Evolutionary conservation across 139 green algal genomes (phyloP).

Genomic region (Chlorella sorokiniana): DNA sequence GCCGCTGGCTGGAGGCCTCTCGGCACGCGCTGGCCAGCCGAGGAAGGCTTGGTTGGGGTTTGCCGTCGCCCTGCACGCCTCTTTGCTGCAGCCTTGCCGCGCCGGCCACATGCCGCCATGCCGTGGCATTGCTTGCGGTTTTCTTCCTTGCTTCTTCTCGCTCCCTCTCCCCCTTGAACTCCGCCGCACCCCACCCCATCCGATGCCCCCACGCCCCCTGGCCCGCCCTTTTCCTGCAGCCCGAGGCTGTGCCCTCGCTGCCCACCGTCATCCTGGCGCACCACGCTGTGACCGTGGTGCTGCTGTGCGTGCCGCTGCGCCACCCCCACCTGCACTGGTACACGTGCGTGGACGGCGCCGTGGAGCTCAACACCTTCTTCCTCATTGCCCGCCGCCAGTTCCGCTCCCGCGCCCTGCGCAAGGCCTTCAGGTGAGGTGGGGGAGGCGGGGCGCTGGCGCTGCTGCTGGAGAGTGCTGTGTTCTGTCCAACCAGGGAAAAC

Average conservation of each 20-base stretch:
- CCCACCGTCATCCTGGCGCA: slow-evolving; percentile 51
- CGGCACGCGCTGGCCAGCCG: too few relatives aligned
- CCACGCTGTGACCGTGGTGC: slow-evolving; percentile 49
- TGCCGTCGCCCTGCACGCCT: background rate
- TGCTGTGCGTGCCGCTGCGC: slow-evolving; percentile 48
- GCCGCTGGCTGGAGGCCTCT: too few relatives aligned
- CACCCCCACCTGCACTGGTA: slow-evolving; percentile 37
- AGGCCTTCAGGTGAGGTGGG: slow-evolving; percentile 13
- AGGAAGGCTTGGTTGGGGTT: too few relatives aligned
- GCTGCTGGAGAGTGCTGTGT: too few relatives aligned
- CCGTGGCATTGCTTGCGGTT: too few relatives aligned
- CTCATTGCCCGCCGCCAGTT: slow-evolving; percentile 57
- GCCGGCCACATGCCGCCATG: too few relatives aligned
- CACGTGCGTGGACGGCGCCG: slow-evolving; percentile 52
- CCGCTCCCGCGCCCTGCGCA: background rate
- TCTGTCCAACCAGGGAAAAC: too few relatives aligned
- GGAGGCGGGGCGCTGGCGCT: too few relatives aligned
- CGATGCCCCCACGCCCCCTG: too few relatives aligned
- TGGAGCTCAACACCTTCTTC: slow-evolving; percentile 68
- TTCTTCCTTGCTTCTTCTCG: too few relatives aligned
- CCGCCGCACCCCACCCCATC: background rate
- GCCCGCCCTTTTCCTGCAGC: slow-evolving; percentile 3
- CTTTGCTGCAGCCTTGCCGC: background rate
- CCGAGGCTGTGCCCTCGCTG: slow-evolving; percentile 46
- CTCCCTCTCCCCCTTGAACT: background rate